Base-by-base conservation (phyloP, 345 rosid species). In the Lenwebbia sp. region DNA sequence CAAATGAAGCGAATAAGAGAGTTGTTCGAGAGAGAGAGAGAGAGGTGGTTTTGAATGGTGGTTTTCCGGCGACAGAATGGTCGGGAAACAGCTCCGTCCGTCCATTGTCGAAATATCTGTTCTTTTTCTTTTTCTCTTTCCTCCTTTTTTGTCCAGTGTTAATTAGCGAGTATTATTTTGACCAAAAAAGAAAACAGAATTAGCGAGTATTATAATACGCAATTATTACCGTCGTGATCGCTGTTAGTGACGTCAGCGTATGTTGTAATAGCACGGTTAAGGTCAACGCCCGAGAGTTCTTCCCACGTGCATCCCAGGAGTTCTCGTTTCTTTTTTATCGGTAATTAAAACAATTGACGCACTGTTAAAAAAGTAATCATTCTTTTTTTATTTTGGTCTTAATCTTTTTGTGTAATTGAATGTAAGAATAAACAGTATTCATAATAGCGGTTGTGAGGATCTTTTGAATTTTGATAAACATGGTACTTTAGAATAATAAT, bases 41-140 rank as follows among this genome's bases (percentile, higher is more conserved):
- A 55, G 82, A 52, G 40, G 75, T 51, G 57, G 85, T 33, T 15
- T 55, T 25, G 70, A 52, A 82, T 52, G 86, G 50, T 21, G 76
- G 51, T 13, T 47, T 83, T 23, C 60, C 25, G 85, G 44, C 47
- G 85, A 22, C 62, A 44, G 33, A 49, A 23, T 26, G 81, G 41
- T 57, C 84, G 84, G 74, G 74, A 85, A 78, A 85, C 53, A 74
- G 83, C 81, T 62, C 78, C 78, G 78, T 33, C 9, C 47, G 26
- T 10, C 81, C 81, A 70, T 37, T 70, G 47, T 9, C 47, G 47
- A 70, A 70, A 70, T 70, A 70, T 22, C 47, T 40, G 8, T 14
- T 14, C 6, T 14, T 10, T 17, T 65, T 17, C 1, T 19, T 14
- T 84, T 22, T 22, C 0, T 54, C 25, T 57, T 84, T 4, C 17